A percentile compares a stretch with the other conserved stretches of the same genome.
Evolutionary conservation across 148 eudicot species (phyloP).

Genomic region (Pouteria glomerata): DNA sequence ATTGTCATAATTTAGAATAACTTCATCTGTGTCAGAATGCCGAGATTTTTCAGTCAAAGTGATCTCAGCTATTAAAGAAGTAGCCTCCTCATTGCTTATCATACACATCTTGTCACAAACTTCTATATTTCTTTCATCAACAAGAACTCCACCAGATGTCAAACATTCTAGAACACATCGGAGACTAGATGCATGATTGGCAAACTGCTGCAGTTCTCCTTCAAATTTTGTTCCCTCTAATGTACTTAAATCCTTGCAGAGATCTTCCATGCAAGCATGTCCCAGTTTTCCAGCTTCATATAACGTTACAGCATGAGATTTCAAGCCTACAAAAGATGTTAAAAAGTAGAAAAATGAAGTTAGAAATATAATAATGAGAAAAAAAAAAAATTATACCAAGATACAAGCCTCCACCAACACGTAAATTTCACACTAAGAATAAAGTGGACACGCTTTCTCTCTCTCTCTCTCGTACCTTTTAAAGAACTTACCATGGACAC

Average conservation of each 20-base stretch:
- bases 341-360: conserved; percentile 3
- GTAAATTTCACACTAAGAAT: no score
- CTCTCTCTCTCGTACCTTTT: no score
- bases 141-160: conserved; percentile 76
- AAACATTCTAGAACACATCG: conserved; percentile 87
- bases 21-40: conserved; percentile 12
- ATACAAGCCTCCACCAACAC: no score
- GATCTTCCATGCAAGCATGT: conserved; percentile 85
- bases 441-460: no score
- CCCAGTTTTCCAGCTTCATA: conserved; percentile 98
- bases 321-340: conserved; percentile 59
- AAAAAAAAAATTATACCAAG: no score
- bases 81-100: conserved; percentile 32
- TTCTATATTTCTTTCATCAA: conserved; percentile 27
- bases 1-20: conserved; percentile 22
- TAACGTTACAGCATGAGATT: conserved; percentile 93
- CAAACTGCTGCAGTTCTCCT: conserved; percentile 97
- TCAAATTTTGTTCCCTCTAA: conserved; percentile 93
- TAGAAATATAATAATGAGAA: neutral
- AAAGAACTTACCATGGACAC: no score
- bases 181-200: conserved; percentile 98
- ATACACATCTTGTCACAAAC: no score
- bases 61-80: conserved; percentile 26
- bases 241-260: conserved; percentile 87
- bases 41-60: conserved; percentile 18